phyloP scores from a whole-genome alignment of 2,329 filamentous ascomycete species.

The Ophiosphaerella narmari region DNA sequence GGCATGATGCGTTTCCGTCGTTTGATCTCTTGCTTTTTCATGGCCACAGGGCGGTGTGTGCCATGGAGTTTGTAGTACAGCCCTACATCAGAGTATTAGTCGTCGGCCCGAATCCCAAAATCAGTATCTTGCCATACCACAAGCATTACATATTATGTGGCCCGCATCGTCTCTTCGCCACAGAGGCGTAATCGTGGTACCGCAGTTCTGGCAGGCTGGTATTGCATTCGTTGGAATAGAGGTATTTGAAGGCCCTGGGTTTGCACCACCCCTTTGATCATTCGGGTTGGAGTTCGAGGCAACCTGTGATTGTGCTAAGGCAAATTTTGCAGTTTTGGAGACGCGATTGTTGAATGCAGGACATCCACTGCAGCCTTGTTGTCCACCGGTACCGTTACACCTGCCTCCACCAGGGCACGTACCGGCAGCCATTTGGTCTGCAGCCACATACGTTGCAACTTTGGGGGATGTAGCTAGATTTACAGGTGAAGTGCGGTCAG shows the following conservation, averaged over 20 bases:
- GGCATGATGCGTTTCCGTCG: slow-evolving; percentile 92
- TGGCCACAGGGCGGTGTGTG: slow-evolving; percentile 89
- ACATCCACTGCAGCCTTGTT: slow-evolving; percentile 92
- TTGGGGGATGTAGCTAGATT: slow-evolving; percentile 44
- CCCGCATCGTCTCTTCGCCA: slow-evolving; percentile 94
- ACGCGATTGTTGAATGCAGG: slow-evolving; percentile 97
- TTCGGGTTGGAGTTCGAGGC: slow-evolving; percentile 13
- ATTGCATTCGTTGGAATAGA: slow-evolving; percentile 59
- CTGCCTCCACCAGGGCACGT: slow-evolving; percentile 93
- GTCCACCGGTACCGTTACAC: slow-evolving; percentile 95
- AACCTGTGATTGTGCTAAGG: slow-evolving; percentile 53
- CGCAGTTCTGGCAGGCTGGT: slow-evolving; percentile 95
- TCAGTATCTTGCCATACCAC: slow-evolving; percentile 66
- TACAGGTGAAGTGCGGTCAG: slow-evolving; percentile 47
- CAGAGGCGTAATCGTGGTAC: slow-evolving; percentile 92
- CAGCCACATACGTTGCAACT: slow-evolving; percentile 74
- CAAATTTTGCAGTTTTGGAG: slow-evolving; percentile 80
- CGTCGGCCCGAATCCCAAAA: not conserved
- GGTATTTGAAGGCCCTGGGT: slow-evolving; percentile 16
- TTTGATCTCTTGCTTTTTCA: slow-evolving; percentile 99
- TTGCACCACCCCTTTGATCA: slow-evolving; percentile 22
- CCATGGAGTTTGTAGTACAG: slow-evolving; percentile 97
- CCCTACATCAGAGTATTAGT: slow-evolving; percentile 58
- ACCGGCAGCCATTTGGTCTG: slow-evolving; percentile 75
- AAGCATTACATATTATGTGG: slow-evolving; percentile 98